A percentile compares a stretch with the other conserved stretches of the same genome.
phyloP scores from a whole-genome alignment of 2,329 filamentous ascomycete species.

The Cercospora zeina region DNA sequence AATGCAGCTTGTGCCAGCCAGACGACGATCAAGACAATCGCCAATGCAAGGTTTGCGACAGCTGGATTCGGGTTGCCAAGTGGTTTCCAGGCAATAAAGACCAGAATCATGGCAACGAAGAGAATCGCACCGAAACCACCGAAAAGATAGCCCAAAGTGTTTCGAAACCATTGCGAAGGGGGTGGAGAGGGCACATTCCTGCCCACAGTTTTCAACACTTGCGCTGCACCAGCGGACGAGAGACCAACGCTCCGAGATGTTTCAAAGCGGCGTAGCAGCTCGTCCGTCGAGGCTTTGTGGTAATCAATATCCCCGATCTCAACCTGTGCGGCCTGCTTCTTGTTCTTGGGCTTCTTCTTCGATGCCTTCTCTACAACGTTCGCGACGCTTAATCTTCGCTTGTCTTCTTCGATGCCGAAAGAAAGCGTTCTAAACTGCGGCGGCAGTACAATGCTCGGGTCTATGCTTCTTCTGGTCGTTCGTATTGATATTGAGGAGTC shows the following conservation, averaged over 20 bases:
- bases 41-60: conserved; percentile 68
- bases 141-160: conserved; percentile 70
- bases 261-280: conserved; percentile 61
- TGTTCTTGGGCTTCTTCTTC: conserved; percentile 37
- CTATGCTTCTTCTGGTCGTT: conserved; percentile 43
- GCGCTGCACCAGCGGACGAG: conserved; percentile 58
- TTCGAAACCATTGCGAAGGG: conserved; percentile 59
- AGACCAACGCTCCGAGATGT: conserved; percentile 61
- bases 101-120: conserved; percentile 66
- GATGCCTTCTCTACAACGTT: conserved; percentile 31
- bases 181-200: conserved; percentile 67
- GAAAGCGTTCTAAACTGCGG: conserved; percentile 50
- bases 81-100: conserved; percentile 76
- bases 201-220: conserved; percentile 61
- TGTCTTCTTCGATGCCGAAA: conserved; percentile 46
- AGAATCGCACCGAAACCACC: conserved; percentile 74
- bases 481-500: conserved; percentile 42
- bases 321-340: conserved; percentile 20
- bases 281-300: conserved; percentile 61
- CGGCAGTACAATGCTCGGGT: conserved; percentile 47
- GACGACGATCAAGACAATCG: conserved; percentile 69
- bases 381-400: conserved; percentile 31
- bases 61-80: conserved; percentile 56
- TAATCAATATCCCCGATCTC: conserved; percentile 59
- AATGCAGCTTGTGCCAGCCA: conserved; percentile 59